Conservation (phyloP, 805 yeast genomes). For the Kregervanrija delftensis region DNA sequence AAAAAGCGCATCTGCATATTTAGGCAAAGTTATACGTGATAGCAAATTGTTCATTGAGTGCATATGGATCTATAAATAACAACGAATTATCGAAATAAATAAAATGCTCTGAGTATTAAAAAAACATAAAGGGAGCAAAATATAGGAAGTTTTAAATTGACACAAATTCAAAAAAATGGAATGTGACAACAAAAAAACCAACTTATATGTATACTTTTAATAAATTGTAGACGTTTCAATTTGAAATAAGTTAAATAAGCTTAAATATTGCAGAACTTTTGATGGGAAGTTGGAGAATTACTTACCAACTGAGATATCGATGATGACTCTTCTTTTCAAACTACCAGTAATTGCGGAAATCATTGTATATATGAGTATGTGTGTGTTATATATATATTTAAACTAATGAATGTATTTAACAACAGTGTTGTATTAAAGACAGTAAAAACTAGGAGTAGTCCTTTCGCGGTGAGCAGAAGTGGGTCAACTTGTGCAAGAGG, state of each 20-base stretch:
- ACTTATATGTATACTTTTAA: not conserved
- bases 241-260: not conserved
- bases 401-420: not conserved
- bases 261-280: not conserved
- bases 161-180: too few relatives aligned
- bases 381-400: not conserved
- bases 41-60: too few relatives aligned
- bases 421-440: not conserved
- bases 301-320: conserved; percentile 71
- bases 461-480: not conserved
- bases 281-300: conserved; percentile 10
- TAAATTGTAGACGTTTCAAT: not conserved
- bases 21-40: too few relatives aligned
- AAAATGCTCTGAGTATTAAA: too few relatives aligned
- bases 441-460: not conserved
- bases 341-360: conserved; percentile 83
- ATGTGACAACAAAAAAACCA: too few relatives aligned
- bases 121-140: too few relatives aligned
- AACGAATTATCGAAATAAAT: too few relatives aligned
- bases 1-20: too few relatives aligned
- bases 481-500: not conserved
- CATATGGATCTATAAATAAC: too few relatives aligned
- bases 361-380: conserved; percentile 31
- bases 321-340: conserved; percentile 70
- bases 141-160: too few relatives aligned